Conservation (phyloP, 176 grass and related monocot genomes). For the Eleusine indica region DNA sequence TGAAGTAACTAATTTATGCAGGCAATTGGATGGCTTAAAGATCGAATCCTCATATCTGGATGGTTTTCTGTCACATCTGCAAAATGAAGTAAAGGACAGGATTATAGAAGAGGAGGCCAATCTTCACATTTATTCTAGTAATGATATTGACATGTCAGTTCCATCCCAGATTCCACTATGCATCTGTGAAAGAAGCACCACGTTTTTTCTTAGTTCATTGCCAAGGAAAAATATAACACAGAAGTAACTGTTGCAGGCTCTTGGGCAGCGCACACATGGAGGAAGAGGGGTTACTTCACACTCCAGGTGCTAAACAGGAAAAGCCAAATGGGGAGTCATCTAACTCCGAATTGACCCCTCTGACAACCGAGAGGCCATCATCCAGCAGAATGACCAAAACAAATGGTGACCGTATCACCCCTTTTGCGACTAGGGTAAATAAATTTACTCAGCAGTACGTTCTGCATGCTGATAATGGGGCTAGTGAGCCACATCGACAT, state of each 20-base stretch:
- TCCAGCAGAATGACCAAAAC: constrained; percentile 61
- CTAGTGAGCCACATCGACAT: constrained; percentile 44
- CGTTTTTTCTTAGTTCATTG: constrained; percentile 19
- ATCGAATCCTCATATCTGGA: constrained; percentile 67
- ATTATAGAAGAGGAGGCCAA: constrained; percentile 74
- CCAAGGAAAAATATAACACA: constrained; percentile 41
- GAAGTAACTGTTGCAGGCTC: constrained; percentile 66
- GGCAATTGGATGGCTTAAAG: constrained; percentile 81
- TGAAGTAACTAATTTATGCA: constrained; percentile 54
- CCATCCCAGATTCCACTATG: constrained; percentile 36
- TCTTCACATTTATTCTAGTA: constrained; percentile 90
- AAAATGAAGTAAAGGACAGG: constrained; percentile 79
- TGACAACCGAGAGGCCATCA: constrained; percentile 49
- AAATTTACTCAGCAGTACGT: constrained; percentile 75
- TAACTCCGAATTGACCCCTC: constrained; percentile 58
- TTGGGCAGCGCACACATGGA: constrained; percentile 54
- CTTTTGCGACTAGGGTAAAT: constrained; percentile 73
- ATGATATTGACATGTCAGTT: constrained; percentile 88
- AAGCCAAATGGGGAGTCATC: constrained; percentile 47
- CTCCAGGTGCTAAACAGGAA: constrained; percentile 61
- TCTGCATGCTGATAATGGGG: constrained; percentile 57
- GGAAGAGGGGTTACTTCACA: constrained; percentile 49
- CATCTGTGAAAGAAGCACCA: constrained; percentile 16
- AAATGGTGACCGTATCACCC: constrained; percentile 68
- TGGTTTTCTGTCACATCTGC: constrained; percentile 82